These are phyloP conservation scores for Heterococcus sp. DNA, from an alignment of 108 stramenopile species.

Conservation along the genomic window DNA sequence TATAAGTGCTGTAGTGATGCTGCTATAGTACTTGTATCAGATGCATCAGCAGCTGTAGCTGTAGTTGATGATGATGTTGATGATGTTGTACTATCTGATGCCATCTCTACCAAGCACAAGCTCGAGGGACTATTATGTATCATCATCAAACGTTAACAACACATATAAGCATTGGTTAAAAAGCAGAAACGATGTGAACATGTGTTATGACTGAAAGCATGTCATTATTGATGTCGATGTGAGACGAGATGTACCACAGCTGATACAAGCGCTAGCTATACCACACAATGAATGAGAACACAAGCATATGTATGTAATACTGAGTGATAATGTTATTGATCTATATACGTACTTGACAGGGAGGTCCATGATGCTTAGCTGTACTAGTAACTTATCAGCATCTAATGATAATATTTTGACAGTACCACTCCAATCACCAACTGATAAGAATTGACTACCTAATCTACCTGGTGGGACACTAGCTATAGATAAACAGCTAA, in stretches of 20 bases:
- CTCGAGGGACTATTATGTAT: conserved; percentile 22
- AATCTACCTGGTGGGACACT: conserved; percentile 70
- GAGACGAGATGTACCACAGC: conserved; percentile 45
- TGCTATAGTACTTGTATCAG: no score
- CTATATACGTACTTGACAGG: background rate
- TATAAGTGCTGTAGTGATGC: conserved; percentile 57
- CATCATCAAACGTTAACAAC: no score
- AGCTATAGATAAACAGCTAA: conserved; percentile 86
- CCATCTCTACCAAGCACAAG: conserved; percentile 54
- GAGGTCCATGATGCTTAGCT: conserved; percentile 19
- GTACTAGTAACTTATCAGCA: conserved; percentile 58
- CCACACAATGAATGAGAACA: no score
- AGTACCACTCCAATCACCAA: conserved; percentile 83
- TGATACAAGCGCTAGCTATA: no score
- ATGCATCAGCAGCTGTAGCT: background rate
- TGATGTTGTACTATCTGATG: conserved; percentile 37
- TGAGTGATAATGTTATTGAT: no score
- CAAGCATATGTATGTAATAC: no score
- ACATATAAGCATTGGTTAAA: no score
- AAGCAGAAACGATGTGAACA: no score
- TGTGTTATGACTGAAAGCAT: no score
- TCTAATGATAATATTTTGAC: conserved; percentile 82
- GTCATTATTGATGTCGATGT: no score
- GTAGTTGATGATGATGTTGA: conserved; percentile 36
- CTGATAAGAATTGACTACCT: conserved; percentile 69